phyloP scores from a whole-genome alignment of 129 eudicot species.

The Chrysanthemum makinoi region DNA sequence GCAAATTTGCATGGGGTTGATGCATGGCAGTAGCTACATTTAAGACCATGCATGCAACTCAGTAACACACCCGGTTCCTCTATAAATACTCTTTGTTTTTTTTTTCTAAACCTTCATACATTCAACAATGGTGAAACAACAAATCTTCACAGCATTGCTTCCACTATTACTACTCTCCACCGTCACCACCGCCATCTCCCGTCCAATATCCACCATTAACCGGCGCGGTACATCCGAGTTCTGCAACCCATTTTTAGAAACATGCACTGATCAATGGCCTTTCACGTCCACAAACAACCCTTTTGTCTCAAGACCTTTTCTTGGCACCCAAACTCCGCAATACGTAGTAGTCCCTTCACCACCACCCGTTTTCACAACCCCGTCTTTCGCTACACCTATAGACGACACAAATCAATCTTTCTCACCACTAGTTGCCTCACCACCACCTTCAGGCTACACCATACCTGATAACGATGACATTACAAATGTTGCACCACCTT shows the following conservation, averaged over 20 bases:
- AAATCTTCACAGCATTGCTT: not conserved
- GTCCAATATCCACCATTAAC: conserved; percentile 14
- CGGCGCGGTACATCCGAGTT: conserved; percentile 18
- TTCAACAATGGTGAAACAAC: conserved; percentile 21
- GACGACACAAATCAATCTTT: conserved; percentile 20
- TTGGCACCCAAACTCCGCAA: conserved; percentile 20
- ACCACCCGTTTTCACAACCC: conserved; percentile 25
- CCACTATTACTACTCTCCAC: conserved; percentile 11
- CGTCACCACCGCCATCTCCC: conserved; percentile 13
- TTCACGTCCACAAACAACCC: conserved; percentile 32
- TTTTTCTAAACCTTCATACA: not conserved
- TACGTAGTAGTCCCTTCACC: conserved; percentile 13
- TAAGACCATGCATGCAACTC: not conserved
- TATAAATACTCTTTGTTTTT: conserved; percentile 20
- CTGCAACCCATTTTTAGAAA: conserved; percentile 49
- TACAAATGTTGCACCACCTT: conserved; percentile 17
- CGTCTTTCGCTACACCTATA: conserved; percentile 19
- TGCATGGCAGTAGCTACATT: no score
- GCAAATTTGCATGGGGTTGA: conserved; percentile 29
- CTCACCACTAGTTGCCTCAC: conserved; percentile 36
- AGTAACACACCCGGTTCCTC: not conserved
- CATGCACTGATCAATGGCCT: conserved; percentile 63
- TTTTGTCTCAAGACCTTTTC: conserved; percentile 19
- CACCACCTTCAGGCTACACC: conserved; percentile 27
- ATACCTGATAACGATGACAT: no score